Evolutionary conservation across 345 rosid genomes (phyloP), one percentile per base, ranked within the genome.

Genomic region (Rhodamnia rubescens): DNA sequence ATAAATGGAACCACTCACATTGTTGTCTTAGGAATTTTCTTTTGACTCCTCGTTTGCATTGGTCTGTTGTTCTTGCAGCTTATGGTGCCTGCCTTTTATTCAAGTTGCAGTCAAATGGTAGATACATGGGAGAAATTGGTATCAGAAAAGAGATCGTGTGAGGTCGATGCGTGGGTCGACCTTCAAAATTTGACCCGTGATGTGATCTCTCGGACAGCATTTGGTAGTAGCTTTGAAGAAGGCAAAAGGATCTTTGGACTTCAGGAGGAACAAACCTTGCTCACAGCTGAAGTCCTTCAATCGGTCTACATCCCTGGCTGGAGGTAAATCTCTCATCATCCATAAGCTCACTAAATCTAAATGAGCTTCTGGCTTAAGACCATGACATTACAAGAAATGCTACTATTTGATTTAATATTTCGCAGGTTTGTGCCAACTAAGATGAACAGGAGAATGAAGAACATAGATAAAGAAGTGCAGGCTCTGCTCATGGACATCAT

Each of bases 141-240:
- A 18, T 75, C 88, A 1, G 44, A 40, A 9, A 27, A 61, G 2
- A 85, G 52, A 44, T 53, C 85, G 7, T 83, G 64, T 21, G 88
- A 87, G 61, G 42, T 87, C 20, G 85, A 89, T 42, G 88, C 85
- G 15, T 89, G 89, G 86, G 85, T 83, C 27, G 47, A 64, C 80
- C 55, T 89, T 83, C 89, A 64, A 53, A 78, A 27, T 83, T 87
- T 59, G 83, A 89, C 91, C 47, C 87, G 87, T 14, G 94, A 92
- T 14, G 88, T 89, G 44, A 89, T 92, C 86, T 87, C 92, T n/a
- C 57, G 88, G 82, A 90, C 94, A 7, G 92, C 93, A 22, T 94
- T 95, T 86, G 96, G 96, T 4, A 93, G 94, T 82, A 94, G 93
- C 90, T 93, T 92, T 51, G 93, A 93, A 85, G 98, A 93, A 85